Conservation (phyloP, 1,284 basidiomycete genomes). For the Vanrija humicola region DNA sequence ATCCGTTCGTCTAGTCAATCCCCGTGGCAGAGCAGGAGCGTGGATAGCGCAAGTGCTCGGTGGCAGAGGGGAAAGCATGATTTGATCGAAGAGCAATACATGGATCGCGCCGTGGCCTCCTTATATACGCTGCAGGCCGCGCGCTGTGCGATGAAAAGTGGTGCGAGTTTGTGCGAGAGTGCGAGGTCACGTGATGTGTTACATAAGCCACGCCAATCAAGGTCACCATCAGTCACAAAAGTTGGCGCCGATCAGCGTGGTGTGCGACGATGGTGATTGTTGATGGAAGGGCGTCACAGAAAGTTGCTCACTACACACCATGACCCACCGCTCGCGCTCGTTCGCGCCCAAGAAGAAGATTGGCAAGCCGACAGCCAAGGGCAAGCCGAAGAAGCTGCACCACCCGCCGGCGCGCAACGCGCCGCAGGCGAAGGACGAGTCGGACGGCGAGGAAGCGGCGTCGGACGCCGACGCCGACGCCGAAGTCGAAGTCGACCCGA, state of each 20-base stretch:
- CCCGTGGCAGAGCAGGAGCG: constrained; percentile 12
- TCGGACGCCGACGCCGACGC: background rate
- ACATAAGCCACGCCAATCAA: background rate
- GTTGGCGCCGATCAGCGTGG: background rate
- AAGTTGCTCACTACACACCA: constrained; percentile 6
- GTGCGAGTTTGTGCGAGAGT: constrained; percentile 1
- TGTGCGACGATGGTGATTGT: too few relatives aligned
- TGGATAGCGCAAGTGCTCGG: constrained; percentile 1
- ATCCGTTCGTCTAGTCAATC: constrained; percentile 48
- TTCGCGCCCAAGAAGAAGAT: constrained; percentile 19
- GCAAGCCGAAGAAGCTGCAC: constrained; percentile 22
- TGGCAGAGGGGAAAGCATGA: constrained; percentile 36
- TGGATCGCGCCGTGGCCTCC: background rate
- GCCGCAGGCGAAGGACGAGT: background rate
- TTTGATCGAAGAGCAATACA: constrained; percentile 13
- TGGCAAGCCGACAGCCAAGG: background rate
- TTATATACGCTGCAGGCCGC: constrained; percentile 1
- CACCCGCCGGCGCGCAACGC: constrained; percentile 21
- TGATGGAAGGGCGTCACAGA: too few relatives aligned
- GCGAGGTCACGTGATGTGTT: background rate
- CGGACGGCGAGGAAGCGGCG: background rate
- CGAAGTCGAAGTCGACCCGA: background rate
- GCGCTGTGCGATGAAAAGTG: background rate
- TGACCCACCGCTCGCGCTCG: constrained; percentile 41
- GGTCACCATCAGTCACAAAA: background rate